Conservation (phyloP, 768 basidiomycete genomes). For the Polyporus arcularius region DNA sequence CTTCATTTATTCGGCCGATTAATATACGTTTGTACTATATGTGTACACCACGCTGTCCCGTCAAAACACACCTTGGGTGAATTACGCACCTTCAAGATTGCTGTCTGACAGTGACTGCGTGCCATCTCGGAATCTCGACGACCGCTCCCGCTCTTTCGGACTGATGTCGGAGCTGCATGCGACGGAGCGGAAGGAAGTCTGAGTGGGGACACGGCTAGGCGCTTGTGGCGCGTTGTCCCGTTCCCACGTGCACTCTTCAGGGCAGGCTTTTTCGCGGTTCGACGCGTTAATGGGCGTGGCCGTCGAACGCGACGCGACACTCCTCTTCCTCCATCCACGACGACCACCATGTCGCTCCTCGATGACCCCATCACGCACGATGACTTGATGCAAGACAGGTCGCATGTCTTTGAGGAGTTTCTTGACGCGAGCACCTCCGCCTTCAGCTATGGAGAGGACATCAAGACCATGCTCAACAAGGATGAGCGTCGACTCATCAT, state of each 20-base stretch:
- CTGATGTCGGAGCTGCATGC: not conserved
- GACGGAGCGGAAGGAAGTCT: not conserved
- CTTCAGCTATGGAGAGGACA: constrained; percentile 85
- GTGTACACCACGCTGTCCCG: constrained; percentile 2
- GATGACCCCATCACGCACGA: constrained; percentile 63
- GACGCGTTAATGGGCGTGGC: constrained; percentile 18
- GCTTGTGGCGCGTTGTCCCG: not conserved
- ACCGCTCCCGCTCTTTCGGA: not conserved
- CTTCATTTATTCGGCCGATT: constrained; percentile 16
- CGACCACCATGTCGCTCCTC: constrained; percentile 36
- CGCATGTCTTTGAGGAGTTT: constrained; percentile 83
- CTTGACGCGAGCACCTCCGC: constrained; percentile 64
- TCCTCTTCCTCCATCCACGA: constrained; percentile 2
- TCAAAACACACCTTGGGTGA: not conserved
- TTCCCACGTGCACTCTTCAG: constrained; percentile 24
- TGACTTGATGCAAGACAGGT: constrained; percentile 76
- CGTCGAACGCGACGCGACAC: constrained; percentile 28
- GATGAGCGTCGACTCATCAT: constrained; percentile 89
- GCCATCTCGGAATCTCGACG: not conserved
- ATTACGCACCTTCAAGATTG: not conserved
- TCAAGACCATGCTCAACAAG: constrained; percentile 77
- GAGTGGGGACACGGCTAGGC: not conserved
- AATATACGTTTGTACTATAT: constrained; percentile 16
- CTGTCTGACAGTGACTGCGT: not conserved
- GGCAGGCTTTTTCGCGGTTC: constrained; percentile 35